Percentiles rank a stretch among this genome's conserved stretches.
These are phyloP conservation scores for Scytalidium sp. DNA, from an alignment of 2,329 filamentous ascomycete species.

Conservation along the genomic window DNA sequence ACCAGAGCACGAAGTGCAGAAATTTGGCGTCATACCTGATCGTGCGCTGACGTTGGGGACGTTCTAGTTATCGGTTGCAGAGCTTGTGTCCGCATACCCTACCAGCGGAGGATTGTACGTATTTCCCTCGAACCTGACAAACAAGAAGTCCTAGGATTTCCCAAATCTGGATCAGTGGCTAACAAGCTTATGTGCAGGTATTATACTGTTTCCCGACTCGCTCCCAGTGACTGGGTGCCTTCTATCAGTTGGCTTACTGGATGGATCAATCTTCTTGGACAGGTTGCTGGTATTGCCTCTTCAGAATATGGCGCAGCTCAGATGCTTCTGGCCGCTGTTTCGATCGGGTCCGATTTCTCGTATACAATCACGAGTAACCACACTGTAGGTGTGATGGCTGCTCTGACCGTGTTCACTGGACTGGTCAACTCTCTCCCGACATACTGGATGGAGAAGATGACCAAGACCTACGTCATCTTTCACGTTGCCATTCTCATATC, in stretches of 20 bases:
- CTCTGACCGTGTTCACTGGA: slow-evolving; percentile 47
- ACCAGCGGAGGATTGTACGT: slow-evolving; percentile 46
- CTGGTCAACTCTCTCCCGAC: slow-evolving; percentile 54
- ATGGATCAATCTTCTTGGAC: slow-evolving; percentile 50
- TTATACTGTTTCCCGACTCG: slow-evolving; percentile 54
- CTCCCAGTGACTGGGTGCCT: slow-evolving; percentile 44
- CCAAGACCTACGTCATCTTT: slow-evolving; percentile 55
- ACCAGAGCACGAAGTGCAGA: neutral
- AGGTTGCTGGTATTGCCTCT: slow-evolving; percentile 46
- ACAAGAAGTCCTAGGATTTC: neutral
- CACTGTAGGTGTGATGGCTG: slow-evolving; percentile 54
- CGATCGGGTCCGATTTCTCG: slow-evolving; percentile 44
- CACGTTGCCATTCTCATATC: slow-evolving; percentile 50
- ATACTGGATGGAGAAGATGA: slow-evolving; percentile 56
- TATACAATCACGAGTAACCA: slow-evolving; percentile 44
- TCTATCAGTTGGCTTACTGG: slow-evolving; percentile 46
- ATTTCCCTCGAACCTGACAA: neutral
- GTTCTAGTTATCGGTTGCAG: slow-evolving; percentile 44
- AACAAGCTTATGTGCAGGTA: slow-evolving; percentile 34
- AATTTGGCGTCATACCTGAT: neutral
- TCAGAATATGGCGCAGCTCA: slow-evolving; percentile 55
- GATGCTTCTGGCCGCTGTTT: slow-evolving; percentile 53
- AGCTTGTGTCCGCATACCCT: slow-evolving; percentile 56
- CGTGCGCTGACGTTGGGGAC: neutral
- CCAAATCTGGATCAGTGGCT: neutral